These are phyloP conservation scores for Dendrobium nobile DNA, from an alignment of 106 monocot species.

Conservation along the genomic window DNA sequence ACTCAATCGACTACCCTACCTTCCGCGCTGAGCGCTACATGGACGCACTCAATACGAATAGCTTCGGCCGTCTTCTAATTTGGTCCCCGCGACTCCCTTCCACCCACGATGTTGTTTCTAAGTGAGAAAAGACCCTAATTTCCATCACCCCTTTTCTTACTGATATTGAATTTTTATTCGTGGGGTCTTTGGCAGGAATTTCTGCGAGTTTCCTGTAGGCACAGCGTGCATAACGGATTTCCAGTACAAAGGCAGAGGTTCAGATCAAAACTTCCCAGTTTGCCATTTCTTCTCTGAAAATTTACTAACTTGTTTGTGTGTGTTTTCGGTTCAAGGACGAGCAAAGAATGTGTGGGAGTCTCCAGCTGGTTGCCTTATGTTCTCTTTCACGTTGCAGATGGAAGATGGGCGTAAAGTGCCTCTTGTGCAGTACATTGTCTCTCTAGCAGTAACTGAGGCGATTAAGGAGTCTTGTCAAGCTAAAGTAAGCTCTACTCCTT, in stretches of 20 bases:
- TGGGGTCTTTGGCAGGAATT: slow-evolving; percentile 34
- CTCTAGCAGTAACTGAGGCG: slow-evolving; percentile 76
- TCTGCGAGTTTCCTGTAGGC: slow-evolving; percentile 45
- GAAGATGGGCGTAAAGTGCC: slow-evolving; percentile 78
- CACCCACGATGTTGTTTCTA: slow-evolving; percentile 64
- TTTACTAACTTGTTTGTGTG: slow-evolving; percentile 5
- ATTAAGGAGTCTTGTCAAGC: slow-evolving; percentile 51
- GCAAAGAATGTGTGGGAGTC: slow-evolving; percentile 88
- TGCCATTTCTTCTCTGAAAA: background rate
- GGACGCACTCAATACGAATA: slow-evolving; percentile 27
- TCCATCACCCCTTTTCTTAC: background rate
- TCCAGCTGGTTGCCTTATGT: slow-evolving; percentile 78
- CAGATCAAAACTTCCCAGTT: background rate
- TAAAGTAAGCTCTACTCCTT: slow-evolving; percentile 24
- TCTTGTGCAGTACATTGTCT: slow-evolving; percentile 82
- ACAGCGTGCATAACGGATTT: slow-evolving; percentile 48
- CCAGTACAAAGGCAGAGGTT: slow-evolving; percentile 77
- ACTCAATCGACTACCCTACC: slow-evolving; percentile 1
- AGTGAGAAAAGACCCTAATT: slow-evolving; percentile 22
- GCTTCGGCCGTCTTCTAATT: slow-evolving; percentile 47
- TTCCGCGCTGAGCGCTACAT: slow-evolving; percentile 32
- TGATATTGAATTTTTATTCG: background rate
- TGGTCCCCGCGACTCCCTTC: slow-evolving; percentile 67
- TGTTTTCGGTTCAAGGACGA: slow-evolving; percentile 39
- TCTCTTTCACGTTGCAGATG: slow-evolving; percentile 86